Percentiles rank a stretch among this genome's conserved stretches.
These are phyloP conservation scores for Amphirosellinia nigrospora DNA, from an alignment of 495 filamentous ascomycete species.

Conservation along the genomic window DNA sequence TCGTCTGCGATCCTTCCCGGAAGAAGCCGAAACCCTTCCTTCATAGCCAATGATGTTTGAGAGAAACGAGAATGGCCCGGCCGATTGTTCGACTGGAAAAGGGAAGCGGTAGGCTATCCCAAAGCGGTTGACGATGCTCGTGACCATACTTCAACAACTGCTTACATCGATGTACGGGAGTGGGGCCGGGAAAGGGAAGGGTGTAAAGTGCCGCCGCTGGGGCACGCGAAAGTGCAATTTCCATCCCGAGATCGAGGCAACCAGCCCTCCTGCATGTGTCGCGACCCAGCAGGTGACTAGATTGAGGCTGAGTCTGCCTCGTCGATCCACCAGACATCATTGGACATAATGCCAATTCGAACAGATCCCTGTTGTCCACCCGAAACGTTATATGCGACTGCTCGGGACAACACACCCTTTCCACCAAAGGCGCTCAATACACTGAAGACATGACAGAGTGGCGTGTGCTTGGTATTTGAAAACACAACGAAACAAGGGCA, in stretches of 20 bases:
- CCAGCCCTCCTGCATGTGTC: conserved; percentile 24
- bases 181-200: conserved; percentile 15
- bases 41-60: background rate
- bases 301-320: conserved; percentile 26
- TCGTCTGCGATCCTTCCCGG: background rate
- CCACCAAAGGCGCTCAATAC: background rate
- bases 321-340: conserved; percentile 20
- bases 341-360: conserved; percentile 1
- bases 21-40: background rate
- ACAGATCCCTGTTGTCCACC: conserved; percentile 17
- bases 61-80: background rate
- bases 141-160: conserved; percentile 9
- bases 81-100: conserved; percentile 5
- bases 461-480: background rate
- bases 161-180: conserved; percentile 19
- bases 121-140: conserved; percentile 15
- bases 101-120: conserved; percentile 5
- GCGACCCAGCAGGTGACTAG: conserved; percentile 15
- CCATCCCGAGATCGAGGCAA: conserved; percentile 24
- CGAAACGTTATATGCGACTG: conserved; percentile 15
- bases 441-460: background rate
- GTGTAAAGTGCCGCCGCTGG: conserved; percentile 10
- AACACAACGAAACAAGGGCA: background rate
- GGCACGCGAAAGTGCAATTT: conserved; percentile 25
- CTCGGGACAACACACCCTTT: background rate